phyloP scores from a whole-genome alignment of 2,329 filamentous ascomycete species.

The Colletotrichum higginsianum region DNA sequence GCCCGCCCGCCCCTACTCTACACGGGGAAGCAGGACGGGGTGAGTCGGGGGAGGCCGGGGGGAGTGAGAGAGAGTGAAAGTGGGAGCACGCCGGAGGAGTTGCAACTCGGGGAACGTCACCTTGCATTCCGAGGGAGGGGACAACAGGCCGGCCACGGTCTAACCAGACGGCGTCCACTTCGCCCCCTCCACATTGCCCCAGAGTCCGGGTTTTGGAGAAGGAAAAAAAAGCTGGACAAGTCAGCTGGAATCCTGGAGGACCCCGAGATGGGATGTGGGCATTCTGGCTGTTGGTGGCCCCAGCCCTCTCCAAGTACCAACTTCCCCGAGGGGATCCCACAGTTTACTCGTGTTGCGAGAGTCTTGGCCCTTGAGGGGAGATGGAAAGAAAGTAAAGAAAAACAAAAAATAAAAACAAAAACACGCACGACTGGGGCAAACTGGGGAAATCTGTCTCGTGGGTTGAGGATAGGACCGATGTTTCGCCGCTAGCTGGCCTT shows the following conservation, averaged over 20 bases:
- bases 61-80: neutral
- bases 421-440: slow-evolving; percentile 23
- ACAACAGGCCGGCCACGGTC: neutral
- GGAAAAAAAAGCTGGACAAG: neutral
- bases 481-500: slow-evolving; percentile 13
- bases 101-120: slow-evolving; percentile 37
- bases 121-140: slow-evolving; percentile 28
- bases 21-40: slow-evolving; percentile 26
- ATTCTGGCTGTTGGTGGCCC: slow-evolving; percentile 2
- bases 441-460: neutral
- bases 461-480: slow-evolving; percentile 27
- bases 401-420: too few species aligned
- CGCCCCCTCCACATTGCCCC: slow-evolving; percentile 19
- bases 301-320: slow-evolving; percentile 3
- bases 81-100: neutral
- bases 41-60: neutral
- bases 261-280: slow-evolving; percentile 8
- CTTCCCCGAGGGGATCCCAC: slow-evolving; percentile 39
- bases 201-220: neutral
- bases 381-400: too few species aligned
- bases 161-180: neutral
- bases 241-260: slow-evolving; percentile 24
- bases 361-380: neutral
- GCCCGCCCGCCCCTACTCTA: neutral
- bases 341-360: neutral